Base-by-base conservation (phyloP, 306 rosid species). In the Prunus kanzakura region DNA sequence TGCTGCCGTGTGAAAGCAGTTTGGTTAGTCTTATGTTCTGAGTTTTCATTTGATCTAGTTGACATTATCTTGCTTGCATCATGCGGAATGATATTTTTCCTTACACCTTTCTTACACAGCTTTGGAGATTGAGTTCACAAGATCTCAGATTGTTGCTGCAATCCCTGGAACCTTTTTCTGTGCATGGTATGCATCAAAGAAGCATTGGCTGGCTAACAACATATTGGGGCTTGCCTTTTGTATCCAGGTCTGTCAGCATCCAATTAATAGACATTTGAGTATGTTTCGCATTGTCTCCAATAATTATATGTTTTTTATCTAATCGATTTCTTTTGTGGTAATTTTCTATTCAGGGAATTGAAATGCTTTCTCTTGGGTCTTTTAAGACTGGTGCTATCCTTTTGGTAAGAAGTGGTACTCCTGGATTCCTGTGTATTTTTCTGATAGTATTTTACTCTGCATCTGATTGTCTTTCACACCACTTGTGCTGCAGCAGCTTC, bases 281-380 rank as follows among this genome's bases (percentile, higher is more conserved):
- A 58, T 67, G 60, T 16, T 52, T 56, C 11, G 2, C 22, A 13
- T 70, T 61, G 47, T 52, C 32, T 1, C 6, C 13, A 50, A n/a
- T 3, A 74, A 23, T 30, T 22, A 22, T 56, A 38, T 38, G 8
- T 16, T 41, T 19, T 27, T 13, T 22, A 5, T 51, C 15, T 64
- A 19, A 62, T 64, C 1, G 1, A 55, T 25, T 8, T 41, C 67
- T 43, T 55, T 66, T 30, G 29, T 25, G 23, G 35, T 18, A 35
- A 62, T 75, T 66, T 82, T 29, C 23, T 72, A 73, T 86, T 43
- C 92, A 95, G 99, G 99, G 99, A 84, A 92, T 92, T 74, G 99
- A 96, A 91, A 92, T 96, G 99, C 98, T 96, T 71, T 96, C 99
- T 84, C 94, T 96, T 66, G 99, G 99, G 54, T 96, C 99, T 76